Evolutionary conservation across 2,329 filamentous ascomycete species (phyloP).

Genomic region (Penicillium expansum): DNA sequence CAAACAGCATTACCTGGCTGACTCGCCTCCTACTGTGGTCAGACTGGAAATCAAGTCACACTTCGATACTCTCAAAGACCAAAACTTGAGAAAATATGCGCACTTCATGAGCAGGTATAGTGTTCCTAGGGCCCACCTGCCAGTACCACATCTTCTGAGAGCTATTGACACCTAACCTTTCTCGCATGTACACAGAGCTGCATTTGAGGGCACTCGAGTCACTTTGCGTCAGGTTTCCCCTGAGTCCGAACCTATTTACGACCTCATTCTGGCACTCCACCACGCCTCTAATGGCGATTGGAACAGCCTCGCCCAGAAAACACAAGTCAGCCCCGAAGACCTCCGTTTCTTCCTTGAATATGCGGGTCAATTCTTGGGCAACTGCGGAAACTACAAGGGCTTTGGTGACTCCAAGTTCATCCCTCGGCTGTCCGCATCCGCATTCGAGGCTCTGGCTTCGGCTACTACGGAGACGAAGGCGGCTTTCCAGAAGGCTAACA

Average conservation of each 20-base stretch:
- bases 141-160: not conserved
- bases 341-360: constrained; percentile 72
- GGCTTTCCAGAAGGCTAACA: constrained; percentile 64
- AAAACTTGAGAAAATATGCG: constrained; percentile 79
- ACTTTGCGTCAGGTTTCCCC: constrained; percentile 78
- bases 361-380: constrained; percentile 73
- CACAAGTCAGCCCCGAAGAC: constrained; percentile 62
- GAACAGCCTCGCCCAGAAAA: constrained; percentile 63
- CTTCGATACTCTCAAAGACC: constrained; percentile 63
- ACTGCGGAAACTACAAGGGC: constrained; percentile 81
- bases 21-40: constrained; percentile 84
- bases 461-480: constrained; percentile 58
- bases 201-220: constrained; percentile 73
- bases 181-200: constrained; percentile 55
- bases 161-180: constrained; percentile 9
- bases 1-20: constrained; percentile 74
- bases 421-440: constrained; percentile 64
- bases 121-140: constrained; percentile 20
- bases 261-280: constrained; percentile 73
- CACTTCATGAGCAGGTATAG: constrained; percentile 77
- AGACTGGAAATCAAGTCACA: constrained; percentile 87
- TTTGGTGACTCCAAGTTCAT: constrained; percentile 85
- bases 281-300: constrained; percentile 67
- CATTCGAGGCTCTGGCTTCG: constrained; percentile 63
- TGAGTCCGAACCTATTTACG: constrained; percentile 76